Base-by-base conservation (phyloP, 352 stramenopile species). In the Thalassiosira hispida region DNA sequence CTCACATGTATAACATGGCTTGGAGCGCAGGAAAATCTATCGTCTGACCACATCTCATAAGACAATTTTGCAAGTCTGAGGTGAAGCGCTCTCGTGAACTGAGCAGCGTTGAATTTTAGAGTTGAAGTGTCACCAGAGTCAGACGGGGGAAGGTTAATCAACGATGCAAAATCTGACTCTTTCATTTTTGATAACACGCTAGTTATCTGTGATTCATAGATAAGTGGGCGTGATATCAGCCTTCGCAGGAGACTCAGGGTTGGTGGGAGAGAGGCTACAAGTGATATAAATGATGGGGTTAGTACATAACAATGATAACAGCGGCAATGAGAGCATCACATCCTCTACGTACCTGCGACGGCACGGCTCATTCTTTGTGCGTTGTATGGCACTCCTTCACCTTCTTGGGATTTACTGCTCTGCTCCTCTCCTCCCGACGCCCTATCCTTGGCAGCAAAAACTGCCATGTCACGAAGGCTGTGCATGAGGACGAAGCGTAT, bases 401-500 rank as follows among this genome's bases (percentile, higher is more conserved):
- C 20, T 7, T 53, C 46, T 47, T 47, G 4, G 4, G 38, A 18
- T 52, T 67, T 56, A n/a, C 7, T 0, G 18, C 27, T 25, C 38
- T 51, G 23, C 55, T 66, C 38, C 20, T 57, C 38, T 56, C 46
- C 16, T 6, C 16, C 12, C 14, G n/a, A 53, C 31, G 49, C 47
- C 69, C 33, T 63, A 23, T 81, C 64, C 29, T 74, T 76, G 9
- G 44, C 51, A 11, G 77, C 76, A 71, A 72, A 77, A 27, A 52
- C 29, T 4, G 74, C 59, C 77, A 90, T 89, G 70, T 92, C 84
- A 14, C 27, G 40, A 29, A 94, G 74, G 52, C 67, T 71, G 33
- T 91, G 73, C 27, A 79, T 69, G 38, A 93, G 83, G 47, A 94
- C 84, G 66, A 89, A 91, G 12, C 57, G 23, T 29, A 91, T 79